phyloP scores from a whole-genome alignment of 139 green algal species.

The Edaphochlamys debaryana region DNA sequence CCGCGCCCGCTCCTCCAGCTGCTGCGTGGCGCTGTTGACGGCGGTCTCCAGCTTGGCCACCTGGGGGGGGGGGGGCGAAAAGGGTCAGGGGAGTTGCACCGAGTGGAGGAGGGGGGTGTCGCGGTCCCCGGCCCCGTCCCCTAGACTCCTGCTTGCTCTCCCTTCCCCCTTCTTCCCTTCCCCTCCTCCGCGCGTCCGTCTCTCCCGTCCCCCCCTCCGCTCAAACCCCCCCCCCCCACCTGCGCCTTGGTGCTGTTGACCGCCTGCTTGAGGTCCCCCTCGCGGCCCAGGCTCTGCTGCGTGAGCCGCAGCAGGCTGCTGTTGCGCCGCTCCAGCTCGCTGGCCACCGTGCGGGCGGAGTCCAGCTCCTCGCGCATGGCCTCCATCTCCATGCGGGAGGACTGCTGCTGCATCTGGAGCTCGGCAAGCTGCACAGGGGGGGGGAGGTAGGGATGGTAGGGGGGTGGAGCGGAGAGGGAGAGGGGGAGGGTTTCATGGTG shows the following conservation, averaged over 20 bases:
- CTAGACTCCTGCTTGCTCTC: no score
- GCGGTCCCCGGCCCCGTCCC: no score
- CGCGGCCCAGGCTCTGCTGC: constrained; percentile 38
- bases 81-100: background rate
- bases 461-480: background rate
- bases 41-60: constrained; percentile 39
- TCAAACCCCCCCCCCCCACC: background rate
- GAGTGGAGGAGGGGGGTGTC: no score
- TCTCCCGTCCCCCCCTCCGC: background rate
- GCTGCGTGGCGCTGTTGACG: background rate
- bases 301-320: constrained; percentile 11
- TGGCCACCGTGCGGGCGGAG: constrained; percentile 12
- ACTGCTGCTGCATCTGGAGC: constrained; percentile 44
- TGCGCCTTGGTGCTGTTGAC: constrained; percentile 36
- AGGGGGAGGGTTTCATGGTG: background rate
- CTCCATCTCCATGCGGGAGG: constrained; percentile 28
- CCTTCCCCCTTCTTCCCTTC: no score
- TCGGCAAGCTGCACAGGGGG: constrained; percentile 3
- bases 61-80: background rate
- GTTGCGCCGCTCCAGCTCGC: constrained; percentile 37
- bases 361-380: constrained; percentile 37
- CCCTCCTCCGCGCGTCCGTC: no score
- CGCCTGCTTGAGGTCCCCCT: constrained; percentile 43
- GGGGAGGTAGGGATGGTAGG: background rate
- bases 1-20: constrained; percentile 16